A percentile compares a stretch with the other conserved stretches of the same genome.
Evolutionary conservation across 192 early-diverging fungal genomes (phyloP).

Genomic region (Entomortierella lignicola): DNA sequence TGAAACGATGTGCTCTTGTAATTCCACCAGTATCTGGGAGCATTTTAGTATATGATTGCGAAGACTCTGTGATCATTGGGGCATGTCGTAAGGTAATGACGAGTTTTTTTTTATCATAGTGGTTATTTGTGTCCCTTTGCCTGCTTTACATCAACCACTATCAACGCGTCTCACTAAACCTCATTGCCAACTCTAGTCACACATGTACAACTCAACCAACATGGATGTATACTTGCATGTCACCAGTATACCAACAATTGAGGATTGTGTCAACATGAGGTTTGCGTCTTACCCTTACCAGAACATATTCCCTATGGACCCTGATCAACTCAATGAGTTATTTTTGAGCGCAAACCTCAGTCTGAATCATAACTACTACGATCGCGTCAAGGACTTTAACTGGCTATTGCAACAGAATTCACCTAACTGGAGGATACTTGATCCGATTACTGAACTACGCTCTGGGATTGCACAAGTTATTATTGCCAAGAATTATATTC

Average conservation of each 20-base stretch:
- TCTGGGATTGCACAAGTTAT: slow-evolving; percentile 18
- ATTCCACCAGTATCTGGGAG: slow-evolving; percentile 76
- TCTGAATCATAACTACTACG: slow-evolving; percentile 59
- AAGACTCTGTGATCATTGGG: slow-evolving; percentile 67
- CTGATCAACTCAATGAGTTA: slow-evolving; percentile 16
- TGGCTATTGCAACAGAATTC: slow-evolving; percentile 84
- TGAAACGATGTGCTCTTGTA: slow-evolving; percentile 70
- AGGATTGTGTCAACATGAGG: slow-evolving; percentile 73
- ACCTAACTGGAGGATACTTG: slow-evolving; percentile 78
- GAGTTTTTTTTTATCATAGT: too few relatives aligned
- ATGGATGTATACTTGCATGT: slow-evolving; percentile 77
- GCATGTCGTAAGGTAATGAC: slow-evolving; percentile 79
- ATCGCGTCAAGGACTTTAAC: slow-evolving; percentile 88
- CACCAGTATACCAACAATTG: slow-evolving; percentile 87
- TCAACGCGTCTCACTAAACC: too few relatives aligned
- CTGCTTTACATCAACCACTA: too few relatives aligned
- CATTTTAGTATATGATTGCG: slow-evolving; percentile 73
- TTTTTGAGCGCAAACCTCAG: slow-evolving; percentile 36
- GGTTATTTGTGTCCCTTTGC: too few relatives aligned
- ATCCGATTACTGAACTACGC: slow-evolving; percentile 1
- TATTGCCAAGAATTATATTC: slow-evolving; percentile 1
- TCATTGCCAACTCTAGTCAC: too few relatives aligned
- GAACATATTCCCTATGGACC: slow-evolving; percentile 23
- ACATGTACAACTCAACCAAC: slow-evolving; percentile 76
- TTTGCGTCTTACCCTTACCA: slow-evolving; percentile 76